Conservation (phyloP, 1,139 yeast genomes). For the Blastobotrys niveus region DNA sequence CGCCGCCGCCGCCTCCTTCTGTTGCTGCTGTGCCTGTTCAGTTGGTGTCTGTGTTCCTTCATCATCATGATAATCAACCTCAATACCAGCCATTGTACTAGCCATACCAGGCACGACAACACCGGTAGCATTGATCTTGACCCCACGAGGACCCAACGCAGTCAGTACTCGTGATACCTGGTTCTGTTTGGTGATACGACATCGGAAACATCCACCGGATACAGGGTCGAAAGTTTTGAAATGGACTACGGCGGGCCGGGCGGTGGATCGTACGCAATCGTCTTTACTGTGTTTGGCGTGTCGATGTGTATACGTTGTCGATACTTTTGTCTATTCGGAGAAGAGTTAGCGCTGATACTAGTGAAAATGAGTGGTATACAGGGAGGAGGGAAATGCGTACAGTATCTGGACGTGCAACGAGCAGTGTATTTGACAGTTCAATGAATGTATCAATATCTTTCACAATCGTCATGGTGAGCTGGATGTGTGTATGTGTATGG, state of each 20-base stretch:
- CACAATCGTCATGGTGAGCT: slow-evolving; percentile 28
- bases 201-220: slow-evolving; percentile 61
- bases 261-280: slow-evolving; percentile 26
- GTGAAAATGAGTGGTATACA: not conserved
- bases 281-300: slow-evolving; percentile 27
- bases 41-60: slow-evolving; percentile 8
- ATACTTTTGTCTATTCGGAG: slow-evolving; percentile 38
- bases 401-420: slow-evolving; percentile 45
- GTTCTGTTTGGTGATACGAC: slow-evolving; percentile 58
- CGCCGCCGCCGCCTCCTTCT: not conserved
- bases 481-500: no score
- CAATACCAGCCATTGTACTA: slow-evolving; percentile 30
- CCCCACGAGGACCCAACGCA: slow-evolving; percentile 83
- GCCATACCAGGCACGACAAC: slow-evolving; percentile 29
- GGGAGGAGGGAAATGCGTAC: slow-evolving; percentile 29
- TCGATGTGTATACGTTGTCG: slow-evolving; percentile 45
- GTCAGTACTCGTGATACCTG: slow-evolving; percentile 74
- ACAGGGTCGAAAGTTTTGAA: slow-evolving; percentile 70
- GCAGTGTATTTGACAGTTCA: slow-evolving; percentile 41
- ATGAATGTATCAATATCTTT: slow-evolving; percentile 44
- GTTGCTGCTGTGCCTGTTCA: slow-evolving; percentile 15
- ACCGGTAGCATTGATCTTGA: slow-evolving; percentile 29
- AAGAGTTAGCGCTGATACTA: not conserved
- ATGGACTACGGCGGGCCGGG: slow-evolving; percentile 40
- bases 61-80: slow-evolving; percentile 19